phyloP scores from a whole-genome alignment of 352 stramenopile species.

The Aphanomyces invadans region DNA sequence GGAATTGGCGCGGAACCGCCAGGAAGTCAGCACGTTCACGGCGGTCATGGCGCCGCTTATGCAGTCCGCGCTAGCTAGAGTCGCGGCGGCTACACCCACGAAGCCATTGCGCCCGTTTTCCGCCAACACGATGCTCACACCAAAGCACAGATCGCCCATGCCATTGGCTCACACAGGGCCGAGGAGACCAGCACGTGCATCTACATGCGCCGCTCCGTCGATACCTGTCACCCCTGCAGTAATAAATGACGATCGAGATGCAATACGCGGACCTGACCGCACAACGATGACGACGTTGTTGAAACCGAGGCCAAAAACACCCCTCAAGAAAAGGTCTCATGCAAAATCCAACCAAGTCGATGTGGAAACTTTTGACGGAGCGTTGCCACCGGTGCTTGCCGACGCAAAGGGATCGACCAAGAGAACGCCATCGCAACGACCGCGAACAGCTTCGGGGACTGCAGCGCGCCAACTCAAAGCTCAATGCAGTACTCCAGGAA shows the following conservation, averaged over 20 bases:
- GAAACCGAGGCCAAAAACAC: neutral
- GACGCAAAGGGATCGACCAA: neutral
- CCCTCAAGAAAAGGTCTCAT: neutral
- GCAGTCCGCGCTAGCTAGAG: neutral
- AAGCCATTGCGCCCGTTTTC: neutral
- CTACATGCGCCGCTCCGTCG: too few relatives aligned
- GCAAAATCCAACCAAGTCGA: neutral
- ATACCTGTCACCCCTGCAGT: too few relatives aligned
- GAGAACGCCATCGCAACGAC: neutral
- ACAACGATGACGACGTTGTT: neutral
- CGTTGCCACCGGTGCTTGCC: neutral
- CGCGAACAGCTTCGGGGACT: too few relatives aligned
- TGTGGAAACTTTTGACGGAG: neutral
- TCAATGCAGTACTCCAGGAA: neutral
- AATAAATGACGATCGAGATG: too few relatives aligned
- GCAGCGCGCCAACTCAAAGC: neutral
- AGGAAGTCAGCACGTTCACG: neutral
- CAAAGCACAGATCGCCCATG: neutral
- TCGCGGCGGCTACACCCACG: neutral
- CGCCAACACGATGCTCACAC: neutral
- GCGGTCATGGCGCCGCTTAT: slow-evolving; percentile 1
- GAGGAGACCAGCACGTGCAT: too few relatives aligned
- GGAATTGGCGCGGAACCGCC: neutral
- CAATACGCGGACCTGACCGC: too few relatives aligned
- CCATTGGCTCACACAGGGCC: too few relatives aligned